These are phyloP conservation scores for Lomentospora prolificans DNA, from an alignment of 2,329 filamentous ascomycete genomes.

Conservation along the genomic window DNA sequence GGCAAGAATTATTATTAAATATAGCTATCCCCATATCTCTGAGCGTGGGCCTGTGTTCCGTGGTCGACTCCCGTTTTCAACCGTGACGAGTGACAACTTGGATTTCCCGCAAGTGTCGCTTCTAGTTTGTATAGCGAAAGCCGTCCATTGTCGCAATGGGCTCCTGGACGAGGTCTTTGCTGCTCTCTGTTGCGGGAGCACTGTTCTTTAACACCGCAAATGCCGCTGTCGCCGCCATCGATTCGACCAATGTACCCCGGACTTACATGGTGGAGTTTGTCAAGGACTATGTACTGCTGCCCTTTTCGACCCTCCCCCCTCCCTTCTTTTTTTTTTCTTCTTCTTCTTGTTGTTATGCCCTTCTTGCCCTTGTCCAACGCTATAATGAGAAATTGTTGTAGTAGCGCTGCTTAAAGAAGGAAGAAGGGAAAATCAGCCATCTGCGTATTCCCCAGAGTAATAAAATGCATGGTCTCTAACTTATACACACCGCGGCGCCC, in stretches of 20 bases:
- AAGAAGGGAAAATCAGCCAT: background rate
- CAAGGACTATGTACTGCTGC: slow-evolving; percentile 4
- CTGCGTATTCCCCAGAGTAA: too few species aligned
- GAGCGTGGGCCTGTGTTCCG: background rate
- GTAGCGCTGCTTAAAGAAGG: background rate
- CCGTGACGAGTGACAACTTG: background rate
- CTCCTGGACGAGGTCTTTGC: background rate
- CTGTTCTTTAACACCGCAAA: slow-evolving; percentile 1
- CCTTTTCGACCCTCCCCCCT: background rate
- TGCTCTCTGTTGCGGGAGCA: slow-evolving; percentile 1
- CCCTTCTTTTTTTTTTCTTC: background rate
- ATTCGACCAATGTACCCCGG: slow-evolving; percentile 2
- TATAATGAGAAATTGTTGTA: background rate
- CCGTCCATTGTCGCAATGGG: background rate
- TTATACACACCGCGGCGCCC: background rate
- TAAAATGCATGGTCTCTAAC: background rate
- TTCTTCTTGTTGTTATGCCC: background rate
- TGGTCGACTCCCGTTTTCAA: background rate
- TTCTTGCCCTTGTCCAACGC: background rate
- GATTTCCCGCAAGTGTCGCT: background rate
- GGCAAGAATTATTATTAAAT: background rate
- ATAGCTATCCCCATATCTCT: background rate
- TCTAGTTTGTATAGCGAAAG: background rate
- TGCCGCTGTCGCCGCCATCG: background rate
- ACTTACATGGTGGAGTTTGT: slow-evolving; percentile 8